Base-by-base conservation (phyloP, 2,329 filamentous ascomycete species). In the Emergomyces orientalis region DNA sequence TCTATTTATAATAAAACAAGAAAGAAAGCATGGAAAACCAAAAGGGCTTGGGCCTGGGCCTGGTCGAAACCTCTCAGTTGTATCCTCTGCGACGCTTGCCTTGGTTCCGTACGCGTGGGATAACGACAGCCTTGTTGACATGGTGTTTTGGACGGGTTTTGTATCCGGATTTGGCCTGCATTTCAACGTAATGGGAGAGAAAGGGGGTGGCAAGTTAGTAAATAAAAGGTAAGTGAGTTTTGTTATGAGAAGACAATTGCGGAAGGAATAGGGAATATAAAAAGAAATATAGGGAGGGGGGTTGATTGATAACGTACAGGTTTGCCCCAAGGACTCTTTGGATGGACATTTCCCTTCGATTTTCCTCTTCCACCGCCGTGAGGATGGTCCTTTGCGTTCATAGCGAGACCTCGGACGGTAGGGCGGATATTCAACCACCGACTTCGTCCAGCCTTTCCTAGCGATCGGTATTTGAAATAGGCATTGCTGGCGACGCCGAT, bases 291-390 rank as follows among this genome's bases (percentile, higher is more conserved):
- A 58, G 59, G 57, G 14, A 62, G 22, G 6, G 22, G 45, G n/a
- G 7, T 3, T 3, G 32, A 32, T 32, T 32, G 32, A 49, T 27
- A 49, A 85, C 90, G 80, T 88, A 95, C 91, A 73, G 91, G 93
- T 74, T 86, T 88, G 75, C 95, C 94, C 94, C 95, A 99, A 64
- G 94, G 94, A 79, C 91, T 96, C 70, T 94, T 91, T 41, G 95
- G 94, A 74, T 96, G 84, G 65, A 92, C 86, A 74, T 97, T 96
- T 86, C 94, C 91, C 90, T 99, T 99, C 63, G 91, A 97, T 81
- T 99, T 99, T 81, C 94, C 94, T 83, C 95, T 86, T 78, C 94
- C 94, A 89, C 94, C 94, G 84, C 94, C 94, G 77, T 99, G 94
- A 72, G 94, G 94, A 83, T 99, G 94, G 73, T 99, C 94, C 71